Evolutionary conservation across 257 asterid species (phyloP).

Genomic region (Orobanche coerulescens): DNA sequence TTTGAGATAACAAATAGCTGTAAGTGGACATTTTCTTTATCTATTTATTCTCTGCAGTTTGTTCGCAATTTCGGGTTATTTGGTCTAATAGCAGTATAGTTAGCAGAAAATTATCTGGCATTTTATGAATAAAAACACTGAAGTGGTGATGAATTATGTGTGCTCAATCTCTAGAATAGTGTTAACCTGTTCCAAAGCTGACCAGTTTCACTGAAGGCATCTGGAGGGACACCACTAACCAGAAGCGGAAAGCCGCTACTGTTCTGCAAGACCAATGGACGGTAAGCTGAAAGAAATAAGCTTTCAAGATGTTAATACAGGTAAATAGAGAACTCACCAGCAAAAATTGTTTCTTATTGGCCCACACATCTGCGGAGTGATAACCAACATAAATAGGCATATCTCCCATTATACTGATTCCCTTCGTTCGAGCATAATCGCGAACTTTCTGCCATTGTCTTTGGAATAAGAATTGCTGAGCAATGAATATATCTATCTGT

Average conservation of each 20-base stretch:
- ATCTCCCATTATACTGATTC: constrained; percentile 96
- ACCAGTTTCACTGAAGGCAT: constrained; percentile 94
- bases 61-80: not conserved
- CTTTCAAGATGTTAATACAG: constrained; percentile 14
- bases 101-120: not conserved
- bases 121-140: not conserved
- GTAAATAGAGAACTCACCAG: constrained; percentile 66
- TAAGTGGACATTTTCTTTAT: not conserved
- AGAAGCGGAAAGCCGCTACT: constrained; percentile 72
- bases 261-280: constrained; percentile 40
- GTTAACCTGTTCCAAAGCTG: constrained; percentile 96
- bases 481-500: constrained; percentile 86
- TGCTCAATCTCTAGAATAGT: constrained; percentile 18
- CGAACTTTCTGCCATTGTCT: constrained; percentile 93
- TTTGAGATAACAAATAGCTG: not conserved
- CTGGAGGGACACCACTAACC: constrained; percentile 98
- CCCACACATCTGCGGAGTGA: constrained; percentile 99
- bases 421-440: constrained; percentile 67
- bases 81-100: not conserved
- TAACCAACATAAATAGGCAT: constrained; percentile 99
- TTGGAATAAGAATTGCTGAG: constrained; percentile 92
- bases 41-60: not conserved
- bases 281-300: constrained; percentile 19
- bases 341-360: constrained; percentile 79
- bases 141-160: not conserved